Evolutionary conservation across 2,329 filamentous ascomycete genomes (phyloP).

Genomic region (Colletotrichum falcatum): DNA sequence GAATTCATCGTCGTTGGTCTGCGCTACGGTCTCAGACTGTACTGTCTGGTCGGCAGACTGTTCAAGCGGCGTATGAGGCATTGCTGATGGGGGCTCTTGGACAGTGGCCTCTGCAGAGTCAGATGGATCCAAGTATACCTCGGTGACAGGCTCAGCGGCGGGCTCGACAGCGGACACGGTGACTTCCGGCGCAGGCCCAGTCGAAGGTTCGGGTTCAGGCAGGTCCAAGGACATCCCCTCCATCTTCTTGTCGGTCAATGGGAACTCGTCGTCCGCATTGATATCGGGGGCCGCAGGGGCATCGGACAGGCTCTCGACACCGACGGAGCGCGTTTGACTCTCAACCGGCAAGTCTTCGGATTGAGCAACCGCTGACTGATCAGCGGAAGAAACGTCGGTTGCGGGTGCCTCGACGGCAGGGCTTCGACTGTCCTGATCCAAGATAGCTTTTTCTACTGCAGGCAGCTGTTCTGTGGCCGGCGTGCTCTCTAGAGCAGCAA

Average conservation of each 20-base stretch:
- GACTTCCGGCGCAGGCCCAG: constrained; percentile 41
- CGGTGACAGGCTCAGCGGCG: not conserved
- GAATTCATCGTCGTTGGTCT: not conserved
- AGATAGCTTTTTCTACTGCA: not conserved
- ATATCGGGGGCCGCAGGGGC: constrained; percentile 29
- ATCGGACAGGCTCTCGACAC: constrained; percentile 42
- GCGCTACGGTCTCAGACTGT: not conserved
- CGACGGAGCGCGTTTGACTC: not conserved
- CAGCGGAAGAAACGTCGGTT: not conserved
- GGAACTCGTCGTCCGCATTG: constrained; percentile 37
- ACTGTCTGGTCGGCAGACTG: not conserved
- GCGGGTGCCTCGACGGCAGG: no score
- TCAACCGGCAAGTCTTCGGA: not conserved
- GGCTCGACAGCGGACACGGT: not conserved
- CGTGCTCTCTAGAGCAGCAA: constrained; percentile 28
- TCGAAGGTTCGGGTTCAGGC: constrained; percentile 41
- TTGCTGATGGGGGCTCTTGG: not conserved
- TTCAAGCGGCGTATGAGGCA: not conserved
- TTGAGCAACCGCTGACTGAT: not conserved
- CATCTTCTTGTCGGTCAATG: constrained; percentile 38
- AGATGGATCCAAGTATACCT: not conserved
- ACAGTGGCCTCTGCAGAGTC: not conserved
- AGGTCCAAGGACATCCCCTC: constrained; percentile 16
- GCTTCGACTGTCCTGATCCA: not conserved
- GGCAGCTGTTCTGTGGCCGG: constrained; percentile 17